Conservation (phyloP, 164 flowering plant species). For the Pachysandra terminalis region DNA sequence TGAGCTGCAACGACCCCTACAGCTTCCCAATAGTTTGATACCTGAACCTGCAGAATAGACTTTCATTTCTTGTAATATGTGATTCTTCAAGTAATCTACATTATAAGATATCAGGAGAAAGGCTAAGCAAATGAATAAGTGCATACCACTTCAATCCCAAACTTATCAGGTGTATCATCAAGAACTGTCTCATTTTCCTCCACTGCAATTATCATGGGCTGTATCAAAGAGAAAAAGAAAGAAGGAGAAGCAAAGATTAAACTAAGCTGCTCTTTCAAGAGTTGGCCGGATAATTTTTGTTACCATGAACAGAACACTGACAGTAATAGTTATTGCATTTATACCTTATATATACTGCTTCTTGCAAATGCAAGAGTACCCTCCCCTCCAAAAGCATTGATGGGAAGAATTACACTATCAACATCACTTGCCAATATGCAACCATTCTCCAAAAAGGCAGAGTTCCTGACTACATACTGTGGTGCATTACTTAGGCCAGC, state of each 20-base stretch:
- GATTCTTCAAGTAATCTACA: background rate
- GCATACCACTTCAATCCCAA: conserved; percentile 66
- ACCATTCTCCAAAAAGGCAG: conserved; percentile 26
- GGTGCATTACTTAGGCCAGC: conserved; percentile 86
- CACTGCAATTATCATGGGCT: conserved; percentile 79
- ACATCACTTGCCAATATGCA: conserved; percentile 64
- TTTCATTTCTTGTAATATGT: conserved; percentile 4
- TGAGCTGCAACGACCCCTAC: conserved; percentile 82
- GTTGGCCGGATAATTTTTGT: no score
- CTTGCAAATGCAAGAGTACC: conserved; percentile 76
- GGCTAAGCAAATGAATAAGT: background rate
- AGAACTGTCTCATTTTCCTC: conserved; percentile 87
- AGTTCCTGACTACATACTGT: conserved; percentile 44
- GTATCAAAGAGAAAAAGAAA: conserved; percentile 30
- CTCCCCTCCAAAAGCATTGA: conserved; percentile 79
- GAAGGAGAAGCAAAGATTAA: no score
- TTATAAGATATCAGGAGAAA: conserved; percentile 1
- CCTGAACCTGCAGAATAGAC: conserved; percentile 51
- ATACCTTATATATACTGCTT: conserved; percentile 46
- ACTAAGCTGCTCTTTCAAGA: no score
- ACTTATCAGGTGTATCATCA: conserved; percentile 61
- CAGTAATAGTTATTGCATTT: background rate
- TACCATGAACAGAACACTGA: background rate
- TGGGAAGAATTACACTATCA: conserved; percentile 74
- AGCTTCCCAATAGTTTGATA: conserved; percentile 84